A percentile compares a stretch with the other conserved stretches of the same genome.
These are phyloP conservation scores for Yarrowia sp. DNA, from an alignment of 805 yeast genomes.

Conservation along the genomic window DNA sequence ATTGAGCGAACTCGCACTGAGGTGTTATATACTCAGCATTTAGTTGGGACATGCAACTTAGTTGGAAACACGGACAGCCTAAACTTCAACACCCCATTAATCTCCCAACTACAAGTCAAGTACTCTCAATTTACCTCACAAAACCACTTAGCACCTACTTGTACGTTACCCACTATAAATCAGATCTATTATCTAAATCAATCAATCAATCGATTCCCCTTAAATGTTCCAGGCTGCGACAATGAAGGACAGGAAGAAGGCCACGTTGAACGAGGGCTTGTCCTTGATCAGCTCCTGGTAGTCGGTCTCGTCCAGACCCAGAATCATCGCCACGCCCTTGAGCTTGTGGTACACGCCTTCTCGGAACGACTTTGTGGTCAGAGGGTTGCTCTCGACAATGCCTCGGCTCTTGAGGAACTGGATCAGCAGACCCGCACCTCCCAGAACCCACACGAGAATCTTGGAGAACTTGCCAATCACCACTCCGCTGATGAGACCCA, in stretches of 20 bases:
- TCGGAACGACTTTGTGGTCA: constrained; percentile 40
- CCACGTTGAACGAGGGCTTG: constrained; percentile 39
- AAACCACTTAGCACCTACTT: too few species aligned
- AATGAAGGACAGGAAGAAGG: constrained; percentile 18
- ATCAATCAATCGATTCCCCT: too few species aligned
- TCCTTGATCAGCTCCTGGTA: constrained; percentile 43
- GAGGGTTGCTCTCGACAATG: constrained; percentile 47
- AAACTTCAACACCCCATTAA: too few species aligned
- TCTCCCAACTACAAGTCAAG: too few species aligned
- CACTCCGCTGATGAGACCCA: constrained; percentile 65
- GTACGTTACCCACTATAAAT: too few species aligned
- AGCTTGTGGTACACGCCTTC: constrained; percentile 35
- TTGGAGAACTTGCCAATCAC: constrained; percentile 67
- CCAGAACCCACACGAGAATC: constrained; percentile 58
- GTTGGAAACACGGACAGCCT: too few species aligned
- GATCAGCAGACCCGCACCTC: constrained; percentile 55
- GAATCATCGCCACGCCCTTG: constrained; percentile 38
- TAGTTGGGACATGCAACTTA: too few species aligned
- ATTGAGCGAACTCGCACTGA: too few species aligned
- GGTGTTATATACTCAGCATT: too few species aligned
- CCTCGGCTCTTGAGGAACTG: constrained; percentile 67
- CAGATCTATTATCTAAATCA: neutral
- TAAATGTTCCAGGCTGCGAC: constrained; percentile 36
- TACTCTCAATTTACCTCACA: too few species aligned
- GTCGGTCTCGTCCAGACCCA: constrained; percentile 41